Conservation (phyloP, 2,329 filamentous ascomycete genomes). For the Trichoderma pleuroti region DNA sequence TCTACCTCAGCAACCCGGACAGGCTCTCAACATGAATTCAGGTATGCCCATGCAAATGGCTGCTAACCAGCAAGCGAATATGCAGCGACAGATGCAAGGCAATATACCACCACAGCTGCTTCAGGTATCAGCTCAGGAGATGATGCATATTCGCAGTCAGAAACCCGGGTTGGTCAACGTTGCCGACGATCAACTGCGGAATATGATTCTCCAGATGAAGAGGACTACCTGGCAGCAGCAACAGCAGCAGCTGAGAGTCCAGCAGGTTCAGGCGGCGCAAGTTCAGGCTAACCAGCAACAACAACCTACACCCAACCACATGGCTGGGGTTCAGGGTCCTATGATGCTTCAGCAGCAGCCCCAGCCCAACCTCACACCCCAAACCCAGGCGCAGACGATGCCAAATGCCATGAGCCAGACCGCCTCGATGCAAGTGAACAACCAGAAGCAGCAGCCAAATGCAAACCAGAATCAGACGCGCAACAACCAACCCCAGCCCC, state of each 20-base stretch:
- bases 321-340: slow-evolving; percentile 46
- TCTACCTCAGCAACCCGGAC: slow-evolving; percentile 30
- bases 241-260: slow-evolving; percentile 33
- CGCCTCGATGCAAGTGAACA: slow-evolving; percentile 29
- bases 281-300: slow-evolving; percentile 39
- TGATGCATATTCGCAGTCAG: slow-evolving; percentile 31
- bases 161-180: slow-evolving; percentile 28
- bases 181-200: slow-evolving; percentile 34
- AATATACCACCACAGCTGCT: slow-evolving; percentile 29
- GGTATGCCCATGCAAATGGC: slow-evolving; percentile 25
- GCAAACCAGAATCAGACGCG: slow-evolving; percentile 25
- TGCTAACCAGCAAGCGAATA: slow-evolving; percentile 30
- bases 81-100: slow-evolving; percentile 25
- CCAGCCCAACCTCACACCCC: slow-evolving; percentile 39
- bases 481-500: slow-evolving; percentile 26
- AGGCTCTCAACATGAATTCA: slow-evolving; percentile 29
- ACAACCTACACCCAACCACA: slow-evolving; percentile 37
- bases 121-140: slow-evolving; percentile 35
- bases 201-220: slow-evolving; percentile 34
- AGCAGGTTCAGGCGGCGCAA: slow-evolving; percentile 35
- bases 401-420: slow-evolving; percentile 45
- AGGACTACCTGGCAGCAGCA: slow-evolving; percentile 30
- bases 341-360: slow-evolving; percentile 53
- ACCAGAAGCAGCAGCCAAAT: slow-evolving; percentile 31
- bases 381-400: slow-evolving; percentile 38